A percentile compares a stretch with the other conserved stretches of the same genome.
These are phyloP conservation scores for Aureobasidium lini DNA, from an alignment of 2,329 filamentous ascomycete genomes.

Conservation along the genomic window DNA sequence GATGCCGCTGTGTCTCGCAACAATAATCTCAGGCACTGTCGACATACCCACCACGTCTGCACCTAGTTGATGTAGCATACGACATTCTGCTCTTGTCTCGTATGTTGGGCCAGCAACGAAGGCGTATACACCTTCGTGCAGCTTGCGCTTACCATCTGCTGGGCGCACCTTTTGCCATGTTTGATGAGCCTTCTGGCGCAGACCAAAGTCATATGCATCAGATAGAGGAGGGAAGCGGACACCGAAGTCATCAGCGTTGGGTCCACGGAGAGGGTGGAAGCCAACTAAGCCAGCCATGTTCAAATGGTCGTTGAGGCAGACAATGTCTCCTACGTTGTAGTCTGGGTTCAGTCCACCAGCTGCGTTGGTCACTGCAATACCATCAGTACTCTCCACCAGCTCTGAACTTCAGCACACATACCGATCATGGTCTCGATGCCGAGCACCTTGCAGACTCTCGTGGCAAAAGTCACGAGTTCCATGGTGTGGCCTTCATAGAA, in stretches of 20 bases:
- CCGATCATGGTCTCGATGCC: conserved; percentile 54
- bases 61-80: conserved; percentile 52
- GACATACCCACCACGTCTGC: conserved; percentile 67
- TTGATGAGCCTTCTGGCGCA: conserved; percentile 50
- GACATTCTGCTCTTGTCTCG: conserved; percentile 58
- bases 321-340: conserved; percentile 58
- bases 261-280: conserved; percentile 53
- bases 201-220: conserved; percentile 57
- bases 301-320: conserved; percentile 59
- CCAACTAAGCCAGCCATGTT: conserved; percentile 57
- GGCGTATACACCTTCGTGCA: conserved; percentile 61
- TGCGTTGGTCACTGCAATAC: conserved; percentile 53
- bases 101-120: conserved; percentile 59
- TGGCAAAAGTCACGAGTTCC: conserved; percentile 55
- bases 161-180: conserved; percentile 47
- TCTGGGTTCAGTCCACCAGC: conserved; percentile 58
- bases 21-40: conserved; percentile 61
- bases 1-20: conserved; percentile 57
- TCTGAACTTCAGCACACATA: conserved; percentile 24
- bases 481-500: conserved; percentile 63
- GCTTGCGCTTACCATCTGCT: conserved; percentile 39
- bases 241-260: conserved; percentile 56
- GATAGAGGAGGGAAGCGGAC: conserved; percentile 56
- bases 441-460: conserved; percentile 55
- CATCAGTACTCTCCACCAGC: not conserved